Evolutionary conservation across 495 filamentous ascomycete species (phyloP).

Genomic region (Mytilinidion resinicola): DNA sequence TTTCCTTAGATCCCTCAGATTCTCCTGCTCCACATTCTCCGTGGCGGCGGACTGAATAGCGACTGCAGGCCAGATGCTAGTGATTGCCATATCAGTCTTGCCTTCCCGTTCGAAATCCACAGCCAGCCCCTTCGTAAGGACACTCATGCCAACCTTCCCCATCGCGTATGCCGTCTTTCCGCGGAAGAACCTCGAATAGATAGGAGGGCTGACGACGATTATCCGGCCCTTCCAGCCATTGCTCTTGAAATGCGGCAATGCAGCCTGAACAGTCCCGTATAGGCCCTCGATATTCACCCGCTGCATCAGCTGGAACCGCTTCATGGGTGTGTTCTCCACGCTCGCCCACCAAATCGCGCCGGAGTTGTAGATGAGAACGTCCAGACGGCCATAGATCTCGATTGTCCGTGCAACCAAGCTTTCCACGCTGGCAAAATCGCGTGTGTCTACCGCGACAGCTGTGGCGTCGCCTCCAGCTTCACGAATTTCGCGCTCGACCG

Average conservation of each 20-base stretch:
- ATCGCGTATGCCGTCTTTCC: slow-evolving; percentile 87
- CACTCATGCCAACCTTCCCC: slow-evolving; percentile 80
- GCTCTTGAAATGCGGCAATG: slow-evolving; percentile 54
- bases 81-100: slow-evolving; percentile 63
- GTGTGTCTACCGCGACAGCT: slow-evolving; percentile 65
- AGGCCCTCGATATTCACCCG: slow-evolving; percentile 71
- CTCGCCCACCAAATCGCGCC: slow-evolving; percentile 85
- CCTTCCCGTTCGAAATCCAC: slow-evolving; percentile 75
- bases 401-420: slow-evolving; percentile 56
- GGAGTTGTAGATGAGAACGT: slow-evolving; percentile 75
- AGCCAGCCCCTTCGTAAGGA: slow-evolving; percentile 70
- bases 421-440: slow-evolving; percentile 57
- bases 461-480: slow-evolving; percentile 58
- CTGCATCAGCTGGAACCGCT: slow-evolving; percentile 79
- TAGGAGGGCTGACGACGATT: slow-evolving; percentile 77
- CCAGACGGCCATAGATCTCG: slow-evolving; percentile 54
- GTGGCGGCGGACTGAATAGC: slow-evolving; percentile 70
- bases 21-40: slow-evolving; percentile 39
- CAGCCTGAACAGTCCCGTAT: slow-evolving; percentile 60
- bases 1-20: slow-evolving; percentile 54
- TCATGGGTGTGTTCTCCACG: slow-evolving; percentile 65
- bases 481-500: slow-evolving; percentile 71
- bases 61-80: slow-evolving; percentile 73
- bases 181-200: slow-evolving; percentile 77
- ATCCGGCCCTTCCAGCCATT: slow-evolving; percentile 56